Percentiles rank a stretch among this genome's conserved stretches.
Evolutionary conservation across 106 monocot species (phyloP).

Genomic region (Iris macrosiphon): DNA sequence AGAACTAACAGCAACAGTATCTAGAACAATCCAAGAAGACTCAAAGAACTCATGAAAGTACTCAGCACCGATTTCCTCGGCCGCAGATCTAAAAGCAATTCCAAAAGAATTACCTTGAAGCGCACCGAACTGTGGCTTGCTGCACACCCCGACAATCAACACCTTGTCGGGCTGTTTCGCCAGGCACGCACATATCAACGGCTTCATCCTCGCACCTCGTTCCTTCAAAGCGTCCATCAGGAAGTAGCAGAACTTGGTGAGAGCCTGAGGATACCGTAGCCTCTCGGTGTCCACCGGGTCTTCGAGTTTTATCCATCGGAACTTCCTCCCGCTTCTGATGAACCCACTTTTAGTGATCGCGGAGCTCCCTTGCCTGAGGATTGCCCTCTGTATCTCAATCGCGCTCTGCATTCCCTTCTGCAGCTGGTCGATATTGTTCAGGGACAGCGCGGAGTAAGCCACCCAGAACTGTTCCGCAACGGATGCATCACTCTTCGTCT

Average conservation of each 20-base stretch:
- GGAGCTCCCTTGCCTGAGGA: constrained; percentile 84
- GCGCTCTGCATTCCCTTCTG: constrained; percentile 88
- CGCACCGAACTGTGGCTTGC: constrained; percentile 82
- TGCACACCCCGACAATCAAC: constrained; percentile 79
- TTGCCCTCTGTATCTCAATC: constrained; percentile 85
- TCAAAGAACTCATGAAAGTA: constrained; percentile 87
- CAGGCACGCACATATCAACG: constrained; percentile 79
- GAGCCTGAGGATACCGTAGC: constrained; percentile 71
- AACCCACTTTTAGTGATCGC: constrained; percentile 90
- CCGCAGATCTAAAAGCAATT: constrained; percentile 67
- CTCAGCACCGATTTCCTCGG: constrained; percentile 74
- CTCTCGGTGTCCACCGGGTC: constrained; percentile 67
- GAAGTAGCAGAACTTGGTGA: constrained; percentile 89
- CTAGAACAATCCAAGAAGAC: constrained; percentile 86
- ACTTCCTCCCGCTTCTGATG: constrained; percentile 78
- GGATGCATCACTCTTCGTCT: constrained; percentile 29
- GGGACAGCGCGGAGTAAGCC: constrained; percentile 77
- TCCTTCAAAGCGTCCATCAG: constrained; percentile 94
- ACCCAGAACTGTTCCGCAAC: constrained; percentile 72
- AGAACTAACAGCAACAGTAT: constrained; percentile 53
- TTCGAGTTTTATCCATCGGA: constrained; percentile 91
- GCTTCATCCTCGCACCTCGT: constrained; percentile 93
- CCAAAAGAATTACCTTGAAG: constrained; percentile 88
- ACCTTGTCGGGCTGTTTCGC: constrained; percentile 66
- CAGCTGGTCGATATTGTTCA: constrained; percentile 57